Evolutionary conservation across 2,329 filamentous ascomycete species (phyloP).

Genomic region (Acrocalymma vagum): DNA sequence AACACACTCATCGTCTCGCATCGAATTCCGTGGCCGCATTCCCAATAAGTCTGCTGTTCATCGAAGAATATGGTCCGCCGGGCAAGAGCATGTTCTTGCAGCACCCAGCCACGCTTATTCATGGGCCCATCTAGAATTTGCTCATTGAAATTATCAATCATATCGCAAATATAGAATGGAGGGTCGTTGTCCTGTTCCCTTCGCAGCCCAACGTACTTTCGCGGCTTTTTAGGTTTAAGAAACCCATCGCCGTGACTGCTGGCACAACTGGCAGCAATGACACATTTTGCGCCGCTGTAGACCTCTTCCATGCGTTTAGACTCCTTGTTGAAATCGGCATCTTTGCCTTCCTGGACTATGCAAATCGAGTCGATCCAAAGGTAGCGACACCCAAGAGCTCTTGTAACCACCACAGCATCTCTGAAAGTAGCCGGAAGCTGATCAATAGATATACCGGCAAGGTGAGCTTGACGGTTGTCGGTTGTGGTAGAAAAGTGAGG

Average conservation of each 20-base stretch:
- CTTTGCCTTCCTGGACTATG: constrained; percentile 29
- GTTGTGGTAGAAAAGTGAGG: constrained; percentile 11
- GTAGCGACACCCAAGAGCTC: constrained; percentile 21
- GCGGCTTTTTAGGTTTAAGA: constrained; percentile 6
- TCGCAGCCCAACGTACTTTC: constrained; percentile 5
- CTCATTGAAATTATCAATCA: constrained; percentile 29
- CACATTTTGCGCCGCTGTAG: constrained; percentile 31
- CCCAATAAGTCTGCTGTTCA: constrained; percentile 33
- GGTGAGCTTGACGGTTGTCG: constrained; percentile 1
- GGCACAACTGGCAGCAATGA: constrained; percentile 28
- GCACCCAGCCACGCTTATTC: constrained; percentile 33
- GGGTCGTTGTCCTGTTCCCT: background rate
- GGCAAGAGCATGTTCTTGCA: constrained; percentile 35
- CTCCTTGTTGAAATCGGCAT: constrained; percentile 29
- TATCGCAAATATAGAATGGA: constrained; percentile 22
- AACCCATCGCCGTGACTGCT: constrained; percentile 18
- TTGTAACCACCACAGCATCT: constrained; percentile 27
- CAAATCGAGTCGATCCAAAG: constrained; percentile 42
- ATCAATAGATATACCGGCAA: constrained; percentile 1
- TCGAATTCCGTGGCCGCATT: constrained; percentile 29
- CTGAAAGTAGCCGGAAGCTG: constrained; percentile 24
- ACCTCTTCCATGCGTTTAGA: constrained; percentile 30
- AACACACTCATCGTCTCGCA: constrained; percentile 26
- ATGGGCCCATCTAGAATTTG: constrained; percentile 26
- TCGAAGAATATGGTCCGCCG: constrained; percentile 35